A percentile compares a stretch with the other conserved stretches of the same genome.
Conservation (phyloP, 2,329 filamentous ascomycete genomes). For the Huntiella abstrusa region DNA sequence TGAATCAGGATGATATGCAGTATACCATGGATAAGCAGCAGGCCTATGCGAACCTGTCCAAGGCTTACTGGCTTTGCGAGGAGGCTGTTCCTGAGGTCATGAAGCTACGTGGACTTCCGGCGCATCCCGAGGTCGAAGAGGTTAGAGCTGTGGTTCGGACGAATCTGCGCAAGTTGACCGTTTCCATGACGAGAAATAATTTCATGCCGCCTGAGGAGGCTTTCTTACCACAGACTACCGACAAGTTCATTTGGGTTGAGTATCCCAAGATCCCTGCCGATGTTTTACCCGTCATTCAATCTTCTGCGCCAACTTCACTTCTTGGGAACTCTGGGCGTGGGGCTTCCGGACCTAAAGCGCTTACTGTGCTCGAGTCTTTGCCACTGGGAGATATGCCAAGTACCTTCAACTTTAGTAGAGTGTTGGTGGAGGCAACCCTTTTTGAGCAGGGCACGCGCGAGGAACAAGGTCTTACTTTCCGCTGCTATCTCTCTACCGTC, state of each 20-base stretch:
- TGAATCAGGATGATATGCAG: conserved; percentile 31
- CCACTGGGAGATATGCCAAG: conserved; percentile 57
- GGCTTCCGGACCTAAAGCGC: conserved; percentile 20
- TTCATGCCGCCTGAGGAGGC: conserved; percentile 53
- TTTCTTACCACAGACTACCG: conserved; percentile 56
- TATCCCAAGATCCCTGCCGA: conserved; percentile 60
- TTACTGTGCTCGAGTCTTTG: conserved; percentile 42
- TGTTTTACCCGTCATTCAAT: conserved; percentile 47
- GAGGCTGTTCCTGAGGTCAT: conserved; percentile 32
- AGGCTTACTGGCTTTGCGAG: conserved; percentile 63
- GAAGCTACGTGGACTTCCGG: conserved; percentile 22
- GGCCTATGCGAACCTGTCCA: conserved; percentile 69
- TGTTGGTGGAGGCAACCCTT: conserved; percentile 55
- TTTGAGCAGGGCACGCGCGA: conserved; percentile 50
- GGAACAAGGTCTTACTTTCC: conserved; percentile 47
- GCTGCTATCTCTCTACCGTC: conserved; percentile 58
- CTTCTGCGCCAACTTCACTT: conserved; percentile 19
- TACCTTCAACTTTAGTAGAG: conserved; percentile 61
- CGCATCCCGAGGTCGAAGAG: conserved; percentile 30
- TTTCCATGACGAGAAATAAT: conserved; percentile 71
- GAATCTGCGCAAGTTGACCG: conserved; percentile 52
- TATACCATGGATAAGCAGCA: conserved; percentile 45
- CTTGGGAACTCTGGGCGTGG: conserved; percentile 22
- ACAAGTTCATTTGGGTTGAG: conserved; percentile 64
- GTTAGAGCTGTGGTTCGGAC: conserved; percentile 38